phyloP scores from a whole-genome alignment of 768 basidiomycete species.

The Phlegmacium glaucopus region DNA sequence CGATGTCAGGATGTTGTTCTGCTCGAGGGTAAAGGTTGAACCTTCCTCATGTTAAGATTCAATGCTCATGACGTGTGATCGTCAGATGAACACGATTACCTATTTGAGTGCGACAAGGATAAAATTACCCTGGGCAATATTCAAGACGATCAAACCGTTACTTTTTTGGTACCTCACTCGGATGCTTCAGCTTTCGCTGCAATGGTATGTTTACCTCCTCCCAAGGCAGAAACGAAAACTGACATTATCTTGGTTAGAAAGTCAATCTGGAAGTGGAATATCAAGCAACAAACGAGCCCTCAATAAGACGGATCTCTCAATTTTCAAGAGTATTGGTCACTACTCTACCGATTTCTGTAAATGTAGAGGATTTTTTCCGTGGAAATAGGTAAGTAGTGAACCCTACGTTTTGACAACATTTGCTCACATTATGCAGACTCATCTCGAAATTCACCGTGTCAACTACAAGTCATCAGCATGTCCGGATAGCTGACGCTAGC shows the following conservation, averaged over 20 bases:
- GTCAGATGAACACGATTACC: constrained; percentile 11
- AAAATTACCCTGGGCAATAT: constrained; percentile 47
- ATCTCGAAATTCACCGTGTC: constrained; percentile 92
- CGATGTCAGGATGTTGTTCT: constrained; percentile 38
- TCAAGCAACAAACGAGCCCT: constrained; percentile 50
- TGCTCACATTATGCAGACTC: constrained; percentile 44
- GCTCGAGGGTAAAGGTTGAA: constrained; percentile 27
- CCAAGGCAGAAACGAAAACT: not conserved
- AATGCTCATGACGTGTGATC: not conserved
- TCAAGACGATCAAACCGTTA: constrained; percentile 40
- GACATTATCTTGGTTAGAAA: constrained; percentile 44
- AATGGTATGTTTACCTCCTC: constrained; percentile 44
- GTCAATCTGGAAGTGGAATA: constrained; percentile 69
- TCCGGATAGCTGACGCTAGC: constrained; percentile 67
- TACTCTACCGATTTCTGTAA: constrained; percentile 82
- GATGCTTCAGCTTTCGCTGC: constrained; percentile 58
- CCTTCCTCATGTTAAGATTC: not conserved
- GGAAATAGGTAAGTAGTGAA: constrained; percentile 57
- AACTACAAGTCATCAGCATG: constrained; percentile 70
- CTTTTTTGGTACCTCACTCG: constrained; percentile 61
- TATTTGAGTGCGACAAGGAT: constrained; percentile 36
- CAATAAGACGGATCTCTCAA: constrained; percentile 48
- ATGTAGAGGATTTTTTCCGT: constrained; percentile 96
- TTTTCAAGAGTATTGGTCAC: constrained; percentile 57
- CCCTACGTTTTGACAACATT: not conserved